phyloP scores from a whole-genome alignment of 2,329 filamentous ascomycete genomes.

The Ophiostoma fasciatum region DNA sequence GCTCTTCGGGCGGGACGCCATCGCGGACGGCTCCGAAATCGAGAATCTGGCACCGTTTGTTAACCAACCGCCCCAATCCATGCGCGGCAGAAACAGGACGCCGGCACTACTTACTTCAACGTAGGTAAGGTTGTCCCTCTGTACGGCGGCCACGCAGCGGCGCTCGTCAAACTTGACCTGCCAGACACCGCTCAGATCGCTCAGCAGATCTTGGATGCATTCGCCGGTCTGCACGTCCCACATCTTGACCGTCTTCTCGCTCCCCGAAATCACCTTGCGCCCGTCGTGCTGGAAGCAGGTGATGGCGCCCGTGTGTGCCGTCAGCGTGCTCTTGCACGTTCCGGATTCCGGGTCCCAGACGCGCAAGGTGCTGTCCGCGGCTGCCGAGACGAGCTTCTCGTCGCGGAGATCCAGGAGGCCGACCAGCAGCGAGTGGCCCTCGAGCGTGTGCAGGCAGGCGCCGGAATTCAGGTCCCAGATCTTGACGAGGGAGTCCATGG shows the following conservation, averaged over 20 bases:
- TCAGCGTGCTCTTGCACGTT: conserved; percentile 76
- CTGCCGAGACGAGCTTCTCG: conserved; percentile 83
- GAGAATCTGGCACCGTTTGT: conserved; percentile 54
- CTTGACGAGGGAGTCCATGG: conserved; percentile 96
- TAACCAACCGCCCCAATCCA: too few species aligned
- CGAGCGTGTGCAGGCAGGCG: conserved; percentile 70
- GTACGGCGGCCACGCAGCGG: conserved; percentile 89
- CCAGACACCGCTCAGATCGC: conserved; percentile 93
- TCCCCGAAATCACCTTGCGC: conserved; percentile 91
- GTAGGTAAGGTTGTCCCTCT: conserved; percentile 82
- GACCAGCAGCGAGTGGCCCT: conserved; percentile 85
- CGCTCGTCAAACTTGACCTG: conserved; percentile 96
- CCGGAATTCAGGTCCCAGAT: conserved; percentile 92
- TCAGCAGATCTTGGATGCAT: conserved; percentile 82
- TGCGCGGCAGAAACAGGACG: not conserved
- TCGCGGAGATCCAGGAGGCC: conserved; percentile 81
- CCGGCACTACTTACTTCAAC: conserved; percentile 87
- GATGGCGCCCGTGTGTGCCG: conserved; percentile 90
- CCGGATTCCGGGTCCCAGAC: conserved; percentile 96
- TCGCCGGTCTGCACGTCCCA: conserved; percentile 92
- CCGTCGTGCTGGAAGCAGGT: conserved; percentile 98
- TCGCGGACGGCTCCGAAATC: conserved; percentile 93
- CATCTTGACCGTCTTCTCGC: conserved; percentile 93
- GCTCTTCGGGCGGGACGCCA: conserved; percentile 60
- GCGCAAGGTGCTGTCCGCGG: conserved; percentile 83